These are phyloP conservation scores for Polyplosphaeria fusca DNA, from an alignment of 495 filamentous ascomycete genomes.

Conservation along the genomic window DNA sequence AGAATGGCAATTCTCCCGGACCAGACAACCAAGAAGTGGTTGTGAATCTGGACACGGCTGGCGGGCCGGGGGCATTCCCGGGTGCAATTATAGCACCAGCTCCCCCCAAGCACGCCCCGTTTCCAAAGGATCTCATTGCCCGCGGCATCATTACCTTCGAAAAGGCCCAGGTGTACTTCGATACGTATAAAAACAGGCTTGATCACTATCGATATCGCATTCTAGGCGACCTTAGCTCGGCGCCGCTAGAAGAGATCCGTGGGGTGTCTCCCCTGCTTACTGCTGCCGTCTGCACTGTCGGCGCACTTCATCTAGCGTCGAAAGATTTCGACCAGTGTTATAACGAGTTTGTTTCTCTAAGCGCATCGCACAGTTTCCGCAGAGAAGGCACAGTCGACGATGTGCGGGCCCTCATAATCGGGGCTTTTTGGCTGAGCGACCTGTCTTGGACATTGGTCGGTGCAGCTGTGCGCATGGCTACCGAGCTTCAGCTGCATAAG, in stretches of 20 bases:
- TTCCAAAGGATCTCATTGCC: not conserved
- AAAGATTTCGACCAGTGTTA: constrained; percentile 27
- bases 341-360: constrained; percentile 28
- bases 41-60: no score
- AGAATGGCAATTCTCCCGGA: no score
- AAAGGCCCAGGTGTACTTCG: constrained; percentile 32
- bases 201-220: constrained; percentile 44
- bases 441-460: constrained; percentile 36
- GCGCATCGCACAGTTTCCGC: constrained; percentile 26
- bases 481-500: constrained; percentile 38
- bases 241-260: constrained; percentile 34
- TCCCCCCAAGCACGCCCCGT: no score
- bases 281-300: constrained; percentile 40
- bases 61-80: no score
- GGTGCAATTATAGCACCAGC: no score
- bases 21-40: no score
- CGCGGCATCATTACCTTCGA: not conserved
- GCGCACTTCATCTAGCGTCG: constrained; percentile 37
- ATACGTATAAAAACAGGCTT: constrained; percentile 39
- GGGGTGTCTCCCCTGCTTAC: constrained; percentile 38
- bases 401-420: constrained; percentile 40
- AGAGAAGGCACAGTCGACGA: constrained; percentile 36
- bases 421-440: constrained; percentile 43
- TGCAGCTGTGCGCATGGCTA: constrained; percentile 39
- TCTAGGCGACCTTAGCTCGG: constrained; percentile 34